These are phyloP conservation scores for Colletotrichum liaoningense DNA, from an alignment of 2,329 filamentous ascomycete species.

Conservation along the genomic window DNA sequence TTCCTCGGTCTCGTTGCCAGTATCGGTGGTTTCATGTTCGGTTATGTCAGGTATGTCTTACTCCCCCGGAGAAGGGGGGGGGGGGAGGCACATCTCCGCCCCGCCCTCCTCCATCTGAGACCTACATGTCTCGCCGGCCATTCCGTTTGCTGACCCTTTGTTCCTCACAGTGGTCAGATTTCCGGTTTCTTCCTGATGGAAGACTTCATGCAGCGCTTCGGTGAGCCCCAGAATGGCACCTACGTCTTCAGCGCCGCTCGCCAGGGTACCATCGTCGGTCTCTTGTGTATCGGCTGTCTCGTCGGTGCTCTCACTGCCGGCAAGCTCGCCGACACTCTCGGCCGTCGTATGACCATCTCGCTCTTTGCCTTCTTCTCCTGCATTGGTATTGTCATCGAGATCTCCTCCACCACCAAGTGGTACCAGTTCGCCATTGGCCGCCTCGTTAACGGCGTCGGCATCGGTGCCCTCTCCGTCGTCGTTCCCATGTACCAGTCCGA, in stretches of 20 bases:
- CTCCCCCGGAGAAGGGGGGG: too few species aligned
- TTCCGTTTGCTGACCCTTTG: slow-evolving; percentile 1
- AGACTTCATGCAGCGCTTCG: slow-evolving; percentile 67
- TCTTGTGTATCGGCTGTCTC: slow-evolving; percentile 71
- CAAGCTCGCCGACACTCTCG: slow-evolving; percentile 70
- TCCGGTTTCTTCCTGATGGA: slow-evolving; percentile 71
- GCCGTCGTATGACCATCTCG: slow-evolving; percentile 72
- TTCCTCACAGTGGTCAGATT: slow-evolving; percentile 62
- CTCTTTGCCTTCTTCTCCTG: slow-evolving; percentile 71
- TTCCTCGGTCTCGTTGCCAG: slow-evolving; percentile 63
- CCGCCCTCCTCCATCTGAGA: background rate
- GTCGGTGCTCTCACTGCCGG: slow-evolving; percentile 69
- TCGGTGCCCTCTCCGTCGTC: slow-evolving; percentile 72
- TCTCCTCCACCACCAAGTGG: slow-evolving; percentile 67
- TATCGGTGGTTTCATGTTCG: slow-evolving; percentile 69
- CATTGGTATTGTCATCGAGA: slow-evolving; percentile 72
- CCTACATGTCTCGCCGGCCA: background rate
- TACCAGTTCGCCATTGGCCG: slow-evolving; percentile 74
- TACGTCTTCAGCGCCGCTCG: slow-evolving; percentile 67
- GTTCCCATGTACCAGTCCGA: slow-evolving; percentile 79
- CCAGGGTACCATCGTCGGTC: slow-evolving; percentile 72
- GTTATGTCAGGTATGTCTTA: slow-evolving; percentile 61
- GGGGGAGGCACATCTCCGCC: background rate
- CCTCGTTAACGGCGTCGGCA: slow-evolving; percentile 73
- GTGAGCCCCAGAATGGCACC: slow-evolving; percentile 51